Conservation (phyloP, 306 rosid genomes). For the Cyamopsis tetragonoloba region DNA sequence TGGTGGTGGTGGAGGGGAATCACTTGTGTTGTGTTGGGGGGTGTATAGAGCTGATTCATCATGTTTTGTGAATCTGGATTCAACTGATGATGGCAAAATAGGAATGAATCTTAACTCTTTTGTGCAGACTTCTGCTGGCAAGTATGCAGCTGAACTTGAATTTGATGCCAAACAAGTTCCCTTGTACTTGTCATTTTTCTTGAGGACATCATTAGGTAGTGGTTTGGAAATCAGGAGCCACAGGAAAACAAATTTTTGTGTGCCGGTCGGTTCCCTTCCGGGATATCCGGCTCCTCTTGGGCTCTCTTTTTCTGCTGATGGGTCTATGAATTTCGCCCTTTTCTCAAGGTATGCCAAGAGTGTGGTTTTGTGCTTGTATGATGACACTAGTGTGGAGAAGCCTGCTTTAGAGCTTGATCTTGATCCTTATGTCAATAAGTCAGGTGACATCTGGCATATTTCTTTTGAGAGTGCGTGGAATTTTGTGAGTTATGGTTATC, state of each 20-base stretch:
- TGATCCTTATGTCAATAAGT: slow-evolving; percentile 76
- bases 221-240: slow-evolving; percentile 62
- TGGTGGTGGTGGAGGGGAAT: slow-evolving; percentile 19
- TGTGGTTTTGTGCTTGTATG: slow-evolving; percentile 78
- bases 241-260: slow-evolving; percentile 61
- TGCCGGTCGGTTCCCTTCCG: slow-evolving; percentile 68
- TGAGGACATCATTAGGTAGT: slow-evolving; percentile 33
- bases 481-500: slow-evolving; percentile 77
- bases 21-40: slow-evolving; percentile 63
- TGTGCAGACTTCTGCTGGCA: slow-evolving; percentile 31
- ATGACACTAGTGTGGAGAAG: slow-evolving; percentile 36
- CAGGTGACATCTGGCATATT: slow-evolving; percentile 88
- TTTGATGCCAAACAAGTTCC: slow-evolving; percentile 64
- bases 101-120: slow-evolving; percentile 41
- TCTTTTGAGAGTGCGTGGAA: slow-evolving; percentile 48
- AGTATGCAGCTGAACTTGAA: slow-evolving; percentile 50
- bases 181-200: slow-evolving; percentile 68
- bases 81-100: slow-evolving; percentile 19
- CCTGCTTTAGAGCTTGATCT: slow-evolving; percentile 91
- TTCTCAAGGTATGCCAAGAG: slow-evolving; percentile 67
- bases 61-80: slow-evolving; percentile 29
- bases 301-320: slow-evolving; percentile 55
- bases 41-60: slow-evolving; percentile 57
- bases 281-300: slow-evolving; percentile 72
- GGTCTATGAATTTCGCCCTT: slow-evolving; percentile 66